Conservation (phyloP, 148 eudicot genomes). For the Dysphania ambrosioides region DNA sequence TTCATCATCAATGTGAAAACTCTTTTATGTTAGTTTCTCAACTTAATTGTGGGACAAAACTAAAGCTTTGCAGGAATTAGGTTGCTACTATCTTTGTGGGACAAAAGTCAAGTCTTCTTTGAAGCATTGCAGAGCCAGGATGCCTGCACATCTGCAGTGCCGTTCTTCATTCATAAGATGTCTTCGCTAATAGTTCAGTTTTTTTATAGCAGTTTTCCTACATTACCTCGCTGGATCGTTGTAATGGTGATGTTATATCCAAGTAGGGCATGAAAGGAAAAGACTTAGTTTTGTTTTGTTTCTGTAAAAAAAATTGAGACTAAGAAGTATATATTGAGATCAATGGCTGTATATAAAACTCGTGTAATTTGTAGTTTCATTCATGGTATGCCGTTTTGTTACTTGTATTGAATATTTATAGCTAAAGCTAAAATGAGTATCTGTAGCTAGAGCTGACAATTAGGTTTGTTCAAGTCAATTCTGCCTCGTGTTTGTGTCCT, state of each 20-base stretch:
- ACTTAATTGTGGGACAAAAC: neutral
- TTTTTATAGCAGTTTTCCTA: neutral
- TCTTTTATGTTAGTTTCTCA: neutral
- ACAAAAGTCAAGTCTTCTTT: neutral
- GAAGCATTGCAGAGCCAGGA: neutral
- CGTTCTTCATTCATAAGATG: neutral
- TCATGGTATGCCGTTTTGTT: neutral
- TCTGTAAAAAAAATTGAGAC: neutral
- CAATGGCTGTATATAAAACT: neutral
- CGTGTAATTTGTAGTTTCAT: neutral
- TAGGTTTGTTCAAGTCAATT: neutral
- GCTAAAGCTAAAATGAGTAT: neutral
- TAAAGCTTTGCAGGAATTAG: slow-evolving; percentile 3
- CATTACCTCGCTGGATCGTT: neutral
- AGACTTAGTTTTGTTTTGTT: neutral
- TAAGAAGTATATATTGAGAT: neutral
- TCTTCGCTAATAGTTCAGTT: too few relatives aligned
- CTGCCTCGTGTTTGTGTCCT: neutral
- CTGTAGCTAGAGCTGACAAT: neutral
- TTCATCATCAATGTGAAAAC: neutral
- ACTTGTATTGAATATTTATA: too few relatives aligned
- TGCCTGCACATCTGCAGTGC: neutral
- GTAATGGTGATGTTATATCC: neutral
- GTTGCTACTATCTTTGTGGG: neutral
- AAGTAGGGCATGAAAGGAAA: neutral